Base-by-base conservation (phyloP, 371 early-diverging fungal species). In the Lichtheimia ramosa region DNA sequence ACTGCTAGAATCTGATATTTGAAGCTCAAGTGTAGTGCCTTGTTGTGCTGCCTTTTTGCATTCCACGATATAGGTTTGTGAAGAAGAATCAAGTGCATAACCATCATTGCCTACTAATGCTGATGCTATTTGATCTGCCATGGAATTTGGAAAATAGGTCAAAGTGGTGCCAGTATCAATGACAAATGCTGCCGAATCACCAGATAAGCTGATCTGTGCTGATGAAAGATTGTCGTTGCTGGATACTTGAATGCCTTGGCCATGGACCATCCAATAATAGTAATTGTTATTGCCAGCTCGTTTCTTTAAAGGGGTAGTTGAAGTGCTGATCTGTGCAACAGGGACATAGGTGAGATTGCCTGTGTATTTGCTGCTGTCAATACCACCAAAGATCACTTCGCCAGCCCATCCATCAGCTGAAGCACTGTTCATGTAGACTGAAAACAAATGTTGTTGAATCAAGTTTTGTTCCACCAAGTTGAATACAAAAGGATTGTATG, bases 331-430 rank as follows among this genome's bases (percentile, higher is more conserved):
- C 1, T 67, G 51, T 0, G 68, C 73, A 1, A 78, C 79, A 21
- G 75, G 71, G 15, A 75, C 43, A 56, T 85, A 87, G 28, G 69
- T 72, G 24, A 87, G 27, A 13, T 72, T 59, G 40, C 88, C 87
- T 1, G 68, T 72, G 56, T 75, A 86, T 62, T 82, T 83, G 25
- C 78, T 54, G 21, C 51, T 24, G 62, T 89, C 85, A 15, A 75
- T 66, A 6, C 83, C 87, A 18, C 85, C 86, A 68, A 89, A 77
- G 25, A 81, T 81, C 41, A 86, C 66, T 59, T 84, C 82, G 18
- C 87, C 89, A 3, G 61, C 59, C 71, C 72, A 75, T 8, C 79
- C 79, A 2, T 54, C 34, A 5, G 43, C 40, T 6, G 56, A 39
- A 6, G 57, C 64, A 24, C 54, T 59, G 59, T 78, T 78, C 59